Evolutionary conservation across 805 yeast genomes (phyloP).

Genomic region (Scheffersomyces spartinae): DNA sequence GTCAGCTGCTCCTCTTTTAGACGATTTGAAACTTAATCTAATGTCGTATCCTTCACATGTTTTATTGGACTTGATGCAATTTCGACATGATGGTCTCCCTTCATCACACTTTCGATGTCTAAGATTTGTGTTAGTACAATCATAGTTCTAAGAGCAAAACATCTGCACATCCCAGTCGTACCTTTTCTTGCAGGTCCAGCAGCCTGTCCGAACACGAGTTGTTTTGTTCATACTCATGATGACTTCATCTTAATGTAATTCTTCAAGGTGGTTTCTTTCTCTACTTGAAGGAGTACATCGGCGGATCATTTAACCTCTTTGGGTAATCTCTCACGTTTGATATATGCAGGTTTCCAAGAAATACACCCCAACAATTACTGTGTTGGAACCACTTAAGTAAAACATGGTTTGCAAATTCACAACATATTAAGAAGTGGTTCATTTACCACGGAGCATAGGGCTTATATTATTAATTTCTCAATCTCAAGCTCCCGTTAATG

Average conservation of each 20-base stretch:
- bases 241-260: not conserved
- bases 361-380: too few relatives aligned
- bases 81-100: constrained; percentile 37
- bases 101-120: constrained; percentile 50
- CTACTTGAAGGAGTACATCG: not conserved
- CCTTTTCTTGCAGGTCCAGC: constrained; percentile 47
- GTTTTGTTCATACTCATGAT: constrained; percentile 11
- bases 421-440: too few relatives aligned
- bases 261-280: not conserved
- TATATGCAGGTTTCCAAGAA: not conserved
- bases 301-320: not conserved
- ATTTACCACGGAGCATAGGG: too few relatives aligned
- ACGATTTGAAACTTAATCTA: too few relatives aligned
- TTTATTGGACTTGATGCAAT: constrained; percentile 33
- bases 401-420: too few relatives aligned
- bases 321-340: not conserved
- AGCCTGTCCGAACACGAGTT: constrained; percentile 43
- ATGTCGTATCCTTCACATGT: constrained; percentile 40
- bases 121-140: constrained; percentile 5
- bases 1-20: too few relatives aligned
- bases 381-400: too few relatives aligned
- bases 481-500: too few relatives aligned
- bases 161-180: constrained; percentile 9
- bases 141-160: not conserved
- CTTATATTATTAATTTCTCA: too few relatives aligned